These are phyloP conservation scores for Aspergillus cejpii DNA, from an alignment of 2,329 filamentous ascomycete species.

Conservation along the genomic window DNA sequence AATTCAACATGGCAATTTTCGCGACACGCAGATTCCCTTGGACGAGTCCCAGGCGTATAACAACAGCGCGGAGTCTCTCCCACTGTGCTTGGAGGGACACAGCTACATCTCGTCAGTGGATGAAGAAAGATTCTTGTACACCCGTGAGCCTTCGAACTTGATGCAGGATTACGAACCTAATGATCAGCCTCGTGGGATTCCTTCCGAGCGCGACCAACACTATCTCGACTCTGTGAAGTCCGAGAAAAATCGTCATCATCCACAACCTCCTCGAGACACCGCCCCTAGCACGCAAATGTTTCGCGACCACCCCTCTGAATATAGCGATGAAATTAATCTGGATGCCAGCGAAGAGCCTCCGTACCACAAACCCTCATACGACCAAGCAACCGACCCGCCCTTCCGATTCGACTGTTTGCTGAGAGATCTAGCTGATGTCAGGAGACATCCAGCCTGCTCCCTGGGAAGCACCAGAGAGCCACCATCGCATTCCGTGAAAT, in stretches of 20 bases:
- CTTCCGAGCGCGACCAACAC: neutral
- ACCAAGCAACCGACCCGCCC: constrained; percentile 3
- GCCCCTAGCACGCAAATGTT: neutral
- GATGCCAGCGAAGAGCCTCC: constrained; percentile 12
- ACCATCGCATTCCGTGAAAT: constrained; percentile 6
- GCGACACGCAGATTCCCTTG: constrained; percentile 1
- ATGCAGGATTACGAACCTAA: neutral
- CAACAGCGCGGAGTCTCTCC: neutral
- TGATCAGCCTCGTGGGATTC: neutral
- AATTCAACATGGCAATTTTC: constrained; percentile 2
- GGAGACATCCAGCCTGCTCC: constrained; percentile 17
- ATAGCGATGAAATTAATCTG: constrained; percentile 13
- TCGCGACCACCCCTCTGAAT: constrained; percentile 1
- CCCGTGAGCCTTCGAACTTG: neutral
- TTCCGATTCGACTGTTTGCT: constrained; percentile 9
- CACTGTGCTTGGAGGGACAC: neutral
- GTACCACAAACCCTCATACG: constrained; percentile 8
- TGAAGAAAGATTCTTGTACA: neutral
- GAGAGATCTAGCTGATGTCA: constrained; percentile 22
- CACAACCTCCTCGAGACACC: neutral
- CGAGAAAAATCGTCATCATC: neutral
- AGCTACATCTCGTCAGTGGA: neutral
- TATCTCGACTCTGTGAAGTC: neutral
- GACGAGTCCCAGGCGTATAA: neutral
- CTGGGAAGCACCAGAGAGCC: constrained; percentile 8